A percentile compares a stretch with the other conserved stretches of the same genome.
Conservation (phyloP, 75 land plant genomes). For the Isoetes taiwanensis region DNA sequence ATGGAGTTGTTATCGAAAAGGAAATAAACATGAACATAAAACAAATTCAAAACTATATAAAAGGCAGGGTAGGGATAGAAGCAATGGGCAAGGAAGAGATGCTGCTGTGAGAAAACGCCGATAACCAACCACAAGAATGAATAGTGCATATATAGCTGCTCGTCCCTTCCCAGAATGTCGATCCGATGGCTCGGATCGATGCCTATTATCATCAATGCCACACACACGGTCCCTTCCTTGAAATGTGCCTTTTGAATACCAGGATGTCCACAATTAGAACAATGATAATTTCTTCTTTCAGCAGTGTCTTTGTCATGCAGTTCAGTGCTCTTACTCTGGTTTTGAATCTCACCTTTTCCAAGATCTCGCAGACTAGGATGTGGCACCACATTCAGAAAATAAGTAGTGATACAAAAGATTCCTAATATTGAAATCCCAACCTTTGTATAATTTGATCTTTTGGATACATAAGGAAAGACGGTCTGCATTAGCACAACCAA, state of each 20-base stretch:
- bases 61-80: too few relatives aligned
- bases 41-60: too few relatives aligned
- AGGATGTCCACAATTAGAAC: conserved; percentile 86
- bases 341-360: conserved; percentile 23
- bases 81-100: too few relatives aligned
- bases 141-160: too few relatives aligned
- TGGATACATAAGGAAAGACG: conserved; percentile 35
- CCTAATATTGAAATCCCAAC: conserved; percentile 14
- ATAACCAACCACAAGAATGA: too few relatives aligned
- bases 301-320: neutral
- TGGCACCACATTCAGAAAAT: neutral
- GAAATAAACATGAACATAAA: too few relatives aligned
- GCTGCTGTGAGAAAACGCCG: too few relatives aligned
- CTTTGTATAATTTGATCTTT: conserved; percentile 53
- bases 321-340: neutral
- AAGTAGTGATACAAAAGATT: neutral
- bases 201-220: too few relatives aligned
- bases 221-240: too few relatives aligned
- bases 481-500: conserved; percentile 60
- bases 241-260: conserved; percentile 49
- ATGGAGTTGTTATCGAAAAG: too few relatives aligned
- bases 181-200: too few relatives aligned
- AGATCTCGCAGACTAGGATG: conserved; percentile 36
- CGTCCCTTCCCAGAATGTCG: too few relatives aligned
- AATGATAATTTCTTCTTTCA: conserved; percentile 36